These are phyloP conservation scores for Pseudodiploospora longispora DNA, from an alignment of 2,329 filamentous ascomycete species.

Conservation along the genomic window DNA sequence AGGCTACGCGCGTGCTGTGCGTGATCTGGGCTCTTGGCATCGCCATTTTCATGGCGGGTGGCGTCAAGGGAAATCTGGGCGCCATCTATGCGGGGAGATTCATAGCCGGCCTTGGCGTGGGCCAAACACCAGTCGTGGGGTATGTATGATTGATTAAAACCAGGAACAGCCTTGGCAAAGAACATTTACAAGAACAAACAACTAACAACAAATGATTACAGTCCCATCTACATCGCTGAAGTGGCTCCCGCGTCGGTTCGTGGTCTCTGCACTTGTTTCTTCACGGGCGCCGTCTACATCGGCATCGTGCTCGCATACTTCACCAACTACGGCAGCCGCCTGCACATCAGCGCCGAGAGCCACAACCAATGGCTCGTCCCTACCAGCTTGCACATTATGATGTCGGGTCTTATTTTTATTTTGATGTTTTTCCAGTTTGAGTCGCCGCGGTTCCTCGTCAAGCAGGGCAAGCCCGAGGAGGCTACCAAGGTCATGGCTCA, in stretches of 20 bases:
- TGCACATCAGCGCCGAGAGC: slow-evolving; percentile 40
- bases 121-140: slow-evolving; percentile 58
- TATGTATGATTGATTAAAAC: slow-evolving; percentile 12
- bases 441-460: slow-evolving; percentile 64
- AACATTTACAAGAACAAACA: too few relatives aligned
- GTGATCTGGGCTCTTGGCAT: slow-evolving; percentile 50
- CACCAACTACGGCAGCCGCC: slow-evolving; percentile 53
- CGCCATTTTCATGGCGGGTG: slow-evolving; percentile 47
- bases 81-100: slow-evolving; percentile 59
- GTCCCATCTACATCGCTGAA: slow-evolving; percentile 64
- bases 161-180: too few relatives aligned
- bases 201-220: slow-evolving; percentile 4
- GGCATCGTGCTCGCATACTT: slow-evolving; percentile 77
- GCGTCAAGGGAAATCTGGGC: slow-evolving; percentile 42
- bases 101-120: slow-evolving; percentile 58
- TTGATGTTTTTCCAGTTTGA: slow-evolving; percentile 63
- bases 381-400: slow-evolving; percentile 69
- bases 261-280: slow-evolving; percentile 60
- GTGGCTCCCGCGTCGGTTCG: slow-evolving; percentile 61
- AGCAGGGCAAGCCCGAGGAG: slow-evolving; percentile 50
- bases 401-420: slow-evolving; percentile 62
- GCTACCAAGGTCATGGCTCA: slow-evolving; percentile 47
- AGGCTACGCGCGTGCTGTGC: slow-evolving; percentile 52
- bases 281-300: slow-evolving; percentile 55
- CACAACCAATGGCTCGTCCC: slow-evolving; percentile 55